phyloP scores from a whole-genome alignment of 2,329 filamentous ascomycete genomes.

The Neonectria punicea region DNA sequence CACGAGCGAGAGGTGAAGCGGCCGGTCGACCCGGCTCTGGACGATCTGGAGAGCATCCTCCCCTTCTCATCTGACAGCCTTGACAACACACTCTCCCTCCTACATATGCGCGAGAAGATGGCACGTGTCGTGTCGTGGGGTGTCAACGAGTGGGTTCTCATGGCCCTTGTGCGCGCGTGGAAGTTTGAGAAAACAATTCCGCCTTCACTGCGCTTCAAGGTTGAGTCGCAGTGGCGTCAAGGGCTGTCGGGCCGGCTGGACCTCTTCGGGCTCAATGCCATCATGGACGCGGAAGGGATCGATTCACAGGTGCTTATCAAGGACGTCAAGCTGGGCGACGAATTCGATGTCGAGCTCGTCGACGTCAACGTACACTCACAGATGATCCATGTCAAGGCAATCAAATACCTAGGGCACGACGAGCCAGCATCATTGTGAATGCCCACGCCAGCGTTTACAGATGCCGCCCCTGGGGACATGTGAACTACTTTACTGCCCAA shows the following conservation, averaged over 20 bases:
- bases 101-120: conserved; percentile 65
- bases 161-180: conserved; percentile 71
- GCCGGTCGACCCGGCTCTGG: conserved; percentile 39
- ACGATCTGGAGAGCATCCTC: conserved; percentile 51
- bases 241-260: conserved; percentile 57
- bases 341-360: conserved; percentile 65
- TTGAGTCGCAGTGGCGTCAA: conserved; percentile 50
- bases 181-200: conserved; percentile 62
- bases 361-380: conserved; percentile 63
- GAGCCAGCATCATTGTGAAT: conserved; percentile 1
- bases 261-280: conserved; percentile 60
- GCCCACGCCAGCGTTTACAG: neutral
- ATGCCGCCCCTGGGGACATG: neutral
- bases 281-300: conserved; percentile 53
- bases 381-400: conserved; percentile 58
- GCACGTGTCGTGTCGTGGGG: conserved; percentile 57
- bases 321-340: conserved; percentile 61
- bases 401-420: conserved; percentile 43
- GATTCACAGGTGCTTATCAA: conserved; percentile 50
- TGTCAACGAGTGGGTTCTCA: conserved; percentile 64
- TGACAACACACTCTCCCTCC: conserved; percentile 58
- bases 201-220: conserved; percentile 60
- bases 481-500: neutral
- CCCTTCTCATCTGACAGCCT: conserved; percentile 58
- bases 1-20: conserved; percentile 52